Evolutionary conservation across 305 asterid genomes (phyloP), one percentile per base, ranked within the genome.

Genomic region (Rubia occidens): DNA sequence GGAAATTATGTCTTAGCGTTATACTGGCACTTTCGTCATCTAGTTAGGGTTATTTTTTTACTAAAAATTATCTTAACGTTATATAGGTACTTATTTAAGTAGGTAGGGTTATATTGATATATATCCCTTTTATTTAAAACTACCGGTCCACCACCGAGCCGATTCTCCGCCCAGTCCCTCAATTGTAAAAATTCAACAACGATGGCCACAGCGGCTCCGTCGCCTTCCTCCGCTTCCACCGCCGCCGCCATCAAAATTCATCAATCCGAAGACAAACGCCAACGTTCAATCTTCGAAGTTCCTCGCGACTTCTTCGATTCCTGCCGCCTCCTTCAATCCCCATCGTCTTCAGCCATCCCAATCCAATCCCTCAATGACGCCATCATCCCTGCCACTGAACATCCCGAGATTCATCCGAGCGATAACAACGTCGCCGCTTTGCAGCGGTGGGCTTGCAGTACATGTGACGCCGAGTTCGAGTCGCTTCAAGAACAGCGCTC

Each of bases 361-460:
- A 71, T 29, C 15, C 67, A 63, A 39, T 20, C 21, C 60, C 29
- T 40, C 54, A 26, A 71, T 51, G 82, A 86, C 39, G 81, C 21
- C 65, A 65, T 39, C 3, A 68, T 67, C 42, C 72, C 75, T 0
- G 71, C 72, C 79, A 67, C 68, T 61, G 20, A 8, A 51, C 18
- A 17, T 2, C 32, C 49, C 76, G 58, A 9, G 55, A 37, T 66
- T 60, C 47, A 8, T 42, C 69, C 0, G 49, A 77, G 65, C 60
- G 69, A 56, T 20, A 72, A 54, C 64, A 51, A n/a, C 39, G 56
- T 64, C 37, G 18, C 51, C 51, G 72, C 44, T 35, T 83, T 79
- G 88, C 95, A 86, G 80, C 83, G 89, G 77, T 89, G 95, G 98
- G 84, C 96, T 61, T 92, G 98, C 82, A 88, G 78, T 78, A 89